phyloP scores from a whole-genome alignment of 805 yeast genomes.

The Nakazawaea ishiwadae region DNA sequence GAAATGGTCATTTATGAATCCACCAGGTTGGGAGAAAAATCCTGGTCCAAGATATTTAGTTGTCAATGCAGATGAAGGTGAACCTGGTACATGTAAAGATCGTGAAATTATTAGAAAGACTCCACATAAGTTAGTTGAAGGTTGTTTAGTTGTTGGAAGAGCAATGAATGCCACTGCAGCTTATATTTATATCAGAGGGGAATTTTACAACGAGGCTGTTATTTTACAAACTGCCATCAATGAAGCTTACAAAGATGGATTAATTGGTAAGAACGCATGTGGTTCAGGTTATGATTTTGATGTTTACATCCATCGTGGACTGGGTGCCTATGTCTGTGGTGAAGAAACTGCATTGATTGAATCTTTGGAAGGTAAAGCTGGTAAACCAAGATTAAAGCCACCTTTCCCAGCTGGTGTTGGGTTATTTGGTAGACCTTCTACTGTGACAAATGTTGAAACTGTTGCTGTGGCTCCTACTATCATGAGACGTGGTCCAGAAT shows the following conservation, averaged over 20 bases:
- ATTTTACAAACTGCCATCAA: conserved; percentile 76
- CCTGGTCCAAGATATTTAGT: conserved; percentile 85
- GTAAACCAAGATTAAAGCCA: conserved; percentile 90
- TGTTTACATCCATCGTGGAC: conserved; percentile 82
- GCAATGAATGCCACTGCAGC: conserved; percentile 95
- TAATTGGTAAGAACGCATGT: conserved; percentile 80
- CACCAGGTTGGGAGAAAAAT: conserved; percentile 93
- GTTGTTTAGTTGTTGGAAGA: conserved; percentile 85
- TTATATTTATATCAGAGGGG: conserved; percentile 87
- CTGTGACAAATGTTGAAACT: conserved; percentile 89
- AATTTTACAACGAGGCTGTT: conserved; percentile 78
- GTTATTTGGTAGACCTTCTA: conserved; percentile 84
- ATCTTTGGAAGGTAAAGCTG: conserved; percentile 88
- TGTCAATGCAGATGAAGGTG: conserved; percentile 92
- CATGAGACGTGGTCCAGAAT: conserved; percentile 81
- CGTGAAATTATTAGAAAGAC: conserved; percentile 88
- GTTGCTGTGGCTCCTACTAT: conserved; percentile 89
- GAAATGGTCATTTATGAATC: conserved; percentile 93
- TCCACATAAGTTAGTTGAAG: conserved; percentile 88
- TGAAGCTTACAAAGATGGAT: conserved; percentile 80
- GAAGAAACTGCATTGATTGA: conserved; percentile 90
- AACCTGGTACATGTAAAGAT: conserved; percentile 92
- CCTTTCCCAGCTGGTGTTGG: conserved; percentile 96
- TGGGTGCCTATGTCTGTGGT: conserved; percentile 92
- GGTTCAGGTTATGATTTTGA: conserved; percentile 85